Evolutionary conservation across 2,329 filamentous ascomycete genomes (phyloP), one percentile per base, ranked within the genome.

Genomic region (Harringtonia aguacate): DNA sequence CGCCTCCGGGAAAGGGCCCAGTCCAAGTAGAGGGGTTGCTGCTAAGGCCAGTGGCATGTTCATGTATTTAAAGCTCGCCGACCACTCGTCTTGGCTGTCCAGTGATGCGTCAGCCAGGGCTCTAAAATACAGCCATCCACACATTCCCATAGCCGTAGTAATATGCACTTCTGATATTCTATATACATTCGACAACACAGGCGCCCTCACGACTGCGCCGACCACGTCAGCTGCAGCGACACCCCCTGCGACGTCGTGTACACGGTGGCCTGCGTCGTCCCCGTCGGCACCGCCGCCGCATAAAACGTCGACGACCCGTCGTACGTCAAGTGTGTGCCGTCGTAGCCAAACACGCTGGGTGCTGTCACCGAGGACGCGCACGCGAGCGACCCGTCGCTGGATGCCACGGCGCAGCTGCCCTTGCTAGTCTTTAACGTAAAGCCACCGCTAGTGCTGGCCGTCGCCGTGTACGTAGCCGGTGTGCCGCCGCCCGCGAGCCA

Each of bases 401-500:
- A 28, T n/a, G n/a, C n/a, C 8, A 43, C 20, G 18, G 41, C 44
- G 33, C 55, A 57, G 17, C 30, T 29, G 31, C 55, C 55, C 49
- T 55, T 55, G 51, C 52, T 55, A 4, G 53, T 50, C 31, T 31
- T 51, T 18, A 56, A 47, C 10, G 50, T 51, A 31, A 56, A 56
- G 15, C 47, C 45, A 9, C 50, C 50, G 44, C 52, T 51, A 12
- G 45, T 35, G 33, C 39, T 46, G 18, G 54, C 46, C 10, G 49
- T 52, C 7, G 54, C 54, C 22, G 55, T 56, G 49, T 50, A 57
- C 12, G 52, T 52, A 18, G 55, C 55, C 12, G 53, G 53, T 12
- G 52, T 55, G 46, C 55, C 54, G 44, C 55, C 50, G 33, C 34
- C 46, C 36, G 54, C 43, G 51, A 55, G 55, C 55, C 55, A 57